phyloP scores from a whole-genome alignment of 164 flowering plant species.

The Cinnamomum chago region DNA sequence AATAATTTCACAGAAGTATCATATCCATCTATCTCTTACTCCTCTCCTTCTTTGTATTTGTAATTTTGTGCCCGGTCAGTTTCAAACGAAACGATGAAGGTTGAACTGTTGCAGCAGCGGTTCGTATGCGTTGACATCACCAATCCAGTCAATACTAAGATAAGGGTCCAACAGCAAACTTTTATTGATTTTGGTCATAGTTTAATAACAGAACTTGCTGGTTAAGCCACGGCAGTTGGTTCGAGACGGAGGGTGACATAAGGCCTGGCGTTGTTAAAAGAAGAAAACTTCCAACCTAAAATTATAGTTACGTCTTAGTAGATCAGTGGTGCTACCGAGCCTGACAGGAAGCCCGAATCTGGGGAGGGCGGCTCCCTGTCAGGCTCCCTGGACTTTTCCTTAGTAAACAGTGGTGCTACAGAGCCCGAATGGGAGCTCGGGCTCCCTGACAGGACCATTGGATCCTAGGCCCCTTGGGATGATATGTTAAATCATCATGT shows the following conservation, averaged over 20 bases:
- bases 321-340: too few relatives aligned
- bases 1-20: neutral
- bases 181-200: neutral
- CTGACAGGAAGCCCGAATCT: too few relatives aligned
- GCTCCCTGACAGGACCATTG: too few relatives aligned
- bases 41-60: neutral
- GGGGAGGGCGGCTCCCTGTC: too few relatives aligned
- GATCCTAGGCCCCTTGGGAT: too few relatives aligned
- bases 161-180: neutral
- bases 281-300: too few relatives aligned
- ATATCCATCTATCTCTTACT: neutral
- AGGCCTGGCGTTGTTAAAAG: neutral
- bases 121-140: neutral
- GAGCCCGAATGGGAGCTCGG: too few relatives aligned
- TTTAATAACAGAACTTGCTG: neutral
- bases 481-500: too few relatives aligned
- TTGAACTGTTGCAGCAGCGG: neutral
- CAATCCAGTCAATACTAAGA: neutral
- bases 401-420: too few relatives aligned
- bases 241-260: neutral
- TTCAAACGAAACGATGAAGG: neutral
- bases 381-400: too few relatives aligned
- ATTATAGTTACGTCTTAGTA: too few relatives aligned
- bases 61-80: neutral
- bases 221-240: neutral